phyloP scores from a whole-genome alignment of 176 grass and related monocot species.

The Puccinellia tenuiflora region DNA sequence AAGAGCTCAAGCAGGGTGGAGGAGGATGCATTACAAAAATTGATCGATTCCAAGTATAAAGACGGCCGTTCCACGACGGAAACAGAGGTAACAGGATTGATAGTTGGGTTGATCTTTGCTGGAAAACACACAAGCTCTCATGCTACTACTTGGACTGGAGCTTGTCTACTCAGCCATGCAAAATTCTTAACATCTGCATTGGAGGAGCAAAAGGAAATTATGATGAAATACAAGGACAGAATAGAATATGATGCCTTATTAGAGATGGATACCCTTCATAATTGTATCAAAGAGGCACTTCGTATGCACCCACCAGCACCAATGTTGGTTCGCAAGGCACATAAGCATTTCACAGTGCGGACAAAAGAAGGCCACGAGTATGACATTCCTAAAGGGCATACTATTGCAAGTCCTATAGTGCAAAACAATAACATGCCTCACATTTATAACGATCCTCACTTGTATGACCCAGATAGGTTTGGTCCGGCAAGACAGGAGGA shows the following conservation, averaged over 20 bases:
- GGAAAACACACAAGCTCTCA: conserved; percentile 39
- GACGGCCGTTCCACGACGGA: conserved; percentile 28
- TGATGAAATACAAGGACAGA: neutral
- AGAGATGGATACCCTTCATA: neutral
- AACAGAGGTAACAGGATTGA: conserved; percentile 23
- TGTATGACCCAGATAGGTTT: conserved; percentile 4
- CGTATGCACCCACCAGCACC: neutral
- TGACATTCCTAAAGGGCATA: neutral
- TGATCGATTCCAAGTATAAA: conserved; percentile 46
- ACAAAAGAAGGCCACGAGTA: conserved; percentile 8
- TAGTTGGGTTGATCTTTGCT: conserved; percentile 32
- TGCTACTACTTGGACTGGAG: conserved; percentile 34
- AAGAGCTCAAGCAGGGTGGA: conserved; percentile 11
- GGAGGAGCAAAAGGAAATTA: conserved; percentile 39
- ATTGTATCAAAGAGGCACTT: neutral
- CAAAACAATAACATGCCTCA: neutral
- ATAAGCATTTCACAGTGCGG: neutral
- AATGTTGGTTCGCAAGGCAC: neutral
- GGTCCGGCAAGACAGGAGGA: neutral
- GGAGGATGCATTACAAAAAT: conserved; percentile 44
- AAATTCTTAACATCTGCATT: conserved; percentile 9
- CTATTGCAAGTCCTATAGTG: neutral
- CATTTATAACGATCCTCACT: neutral
- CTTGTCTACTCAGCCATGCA: conserved; percentile 21
- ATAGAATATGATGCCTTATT: neutral